Conservation (phyloP, 768 basidiomycete genomes). For the Leccinum subtestaceum region DNA sequence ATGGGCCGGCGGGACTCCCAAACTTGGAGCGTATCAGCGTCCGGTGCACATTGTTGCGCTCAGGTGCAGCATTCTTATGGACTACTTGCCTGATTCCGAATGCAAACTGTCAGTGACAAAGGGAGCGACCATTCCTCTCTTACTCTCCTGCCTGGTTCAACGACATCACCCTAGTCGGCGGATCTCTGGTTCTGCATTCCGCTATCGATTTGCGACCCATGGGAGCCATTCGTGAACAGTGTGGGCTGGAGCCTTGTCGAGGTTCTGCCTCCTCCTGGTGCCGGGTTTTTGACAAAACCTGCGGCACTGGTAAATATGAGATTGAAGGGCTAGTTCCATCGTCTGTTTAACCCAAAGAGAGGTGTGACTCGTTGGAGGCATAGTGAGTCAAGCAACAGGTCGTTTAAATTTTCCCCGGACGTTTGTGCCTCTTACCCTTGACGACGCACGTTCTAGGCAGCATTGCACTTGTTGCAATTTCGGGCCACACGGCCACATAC, state of each 20-base stretch:
- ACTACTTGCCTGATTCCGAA: no score
- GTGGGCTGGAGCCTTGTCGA: no score
- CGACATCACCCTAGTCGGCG: background rate
- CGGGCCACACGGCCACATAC: no score
- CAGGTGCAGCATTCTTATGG: no score
- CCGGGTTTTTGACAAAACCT: no score
- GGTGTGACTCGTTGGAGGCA: no score
- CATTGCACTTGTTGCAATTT: background rate
- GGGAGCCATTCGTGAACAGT: background rate
- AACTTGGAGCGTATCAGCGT: no score
- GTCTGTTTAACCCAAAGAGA: background rate
- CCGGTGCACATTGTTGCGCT: no score
- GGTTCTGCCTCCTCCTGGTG: no score
- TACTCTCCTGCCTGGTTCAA: background rate
- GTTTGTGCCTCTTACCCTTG: background rate
- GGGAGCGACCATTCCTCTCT: no score
- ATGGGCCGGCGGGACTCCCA: no score
- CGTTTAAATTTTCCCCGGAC: background rate
- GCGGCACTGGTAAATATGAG: background rate
- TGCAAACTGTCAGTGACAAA: no score
- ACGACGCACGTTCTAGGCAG: background rate
- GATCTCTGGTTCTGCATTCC: background rate
- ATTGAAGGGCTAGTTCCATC: background rate
- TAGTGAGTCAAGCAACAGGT: background rate
- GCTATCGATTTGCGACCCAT: background rate